Base-by-base conservation (phyloP, 441 rosid species). In the Populus hybrid region DNA sequence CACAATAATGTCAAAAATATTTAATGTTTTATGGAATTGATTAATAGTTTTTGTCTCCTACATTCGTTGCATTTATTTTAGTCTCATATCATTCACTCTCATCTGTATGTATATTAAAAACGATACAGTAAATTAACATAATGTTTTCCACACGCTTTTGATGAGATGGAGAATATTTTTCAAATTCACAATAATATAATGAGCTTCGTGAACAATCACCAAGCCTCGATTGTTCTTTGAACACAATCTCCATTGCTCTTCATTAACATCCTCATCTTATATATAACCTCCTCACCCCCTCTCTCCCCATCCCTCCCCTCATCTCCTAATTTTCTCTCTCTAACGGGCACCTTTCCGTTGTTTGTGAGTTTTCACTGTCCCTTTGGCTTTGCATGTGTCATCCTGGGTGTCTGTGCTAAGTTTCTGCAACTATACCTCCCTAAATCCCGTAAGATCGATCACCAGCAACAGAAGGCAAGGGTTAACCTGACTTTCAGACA, bases 401-500 rank as follows among this genome's bases (percentile, higher is more conserved):
- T 70, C 72, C 67, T 78, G 82, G 81, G 32, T 69, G 71, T 79
- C 76, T 72, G 78, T 78, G 82, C 83, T 46, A n/a, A 59, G 26
- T n/a, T 59, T 8, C 24, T n/a, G 24, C 65, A 30, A 36, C 72
- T 18, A 0, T 64, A 18, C 65, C 75, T 59, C 82, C 70, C 76
- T 76, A 82, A 79, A 77, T 83, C 38, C 81, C 80, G 57, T 66
- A 12, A 36, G 38, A 40, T 64, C 30, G 24, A 59, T 59, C 65
- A 68, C 79, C 84, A 65, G 76, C 81, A 78, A 70, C 83, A 68
- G 84, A 82, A 83, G 85, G 86, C 84, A 78, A 78, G 69, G 42
- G 35, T 35, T 73, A 66, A 61, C 16, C 28, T 50, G 34, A 18
- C 69, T 69, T 75, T 79, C 79, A 78, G 61, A 79, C 72, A 40